phyloP scores from a whole-genome alignment of 352 stramenopile species.

The Hyaloperonospora arabidopsidis region DNA sequence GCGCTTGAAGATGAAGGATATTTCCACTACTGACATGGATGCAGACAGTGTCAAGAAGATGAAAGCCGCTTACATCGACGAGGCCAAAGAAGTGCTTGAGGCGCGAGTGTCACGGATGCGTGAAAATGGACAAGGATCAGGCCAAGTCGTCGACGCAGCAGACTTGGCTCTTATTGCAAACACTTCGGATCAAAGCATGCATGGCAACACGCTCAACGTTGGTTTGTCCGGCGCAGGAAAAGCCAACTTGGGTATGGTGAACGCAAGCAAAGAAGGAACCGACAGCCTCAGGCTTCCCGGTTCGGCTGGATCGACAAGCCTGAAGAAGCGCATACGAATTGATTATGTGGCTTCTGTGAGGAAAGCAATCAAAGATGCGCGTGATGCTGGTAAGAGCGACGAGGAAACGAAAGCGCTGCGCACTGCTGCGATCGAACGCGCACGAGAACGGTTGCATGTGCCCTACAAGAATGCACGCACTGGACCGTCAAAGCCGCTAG shows the following conservation, averaged over 20 bases:
- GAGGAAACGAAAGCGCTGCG: conserved; percentile 69
- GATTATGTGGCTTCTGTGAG: conserved; percentile 81
- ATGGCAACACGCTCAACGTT: conserved; percentile 30
- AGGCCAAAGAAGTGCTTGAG: conserved; percentile 83
- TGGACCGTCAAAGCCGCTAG: conserved; percentile 64
- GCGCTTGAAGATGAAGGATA: conserved; percentile 85
- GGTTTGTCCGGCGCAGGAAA: conserved; percentile 28
- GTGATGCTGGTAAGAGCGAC: conserved; percentile 65
- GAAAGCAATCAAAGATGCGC: conserved; percentile 67
- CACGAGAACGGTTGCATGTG: conserved; percentile 65
- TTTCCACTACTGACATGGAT: conserved; percentile 78
- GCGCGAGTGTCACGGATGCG: conserved; percentile 70
- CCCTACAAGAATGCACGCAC: conserved; percentile 73
- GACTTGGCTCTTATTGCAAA: conserved; percentile 59
- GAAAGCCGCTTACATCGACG: conserved; percentile 83
- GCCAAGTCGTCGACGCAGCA: conserved; percentile 74
- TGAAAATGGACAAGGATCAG: conserved; percentile 60
- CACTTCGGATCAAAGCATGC: conserved; percentile 34
- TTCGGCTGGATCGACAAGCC: conserved; percentile 20
- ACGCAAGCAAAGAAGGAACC: conserved; percentile 16
- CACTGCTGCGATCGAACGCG: conserved; percentile 64
- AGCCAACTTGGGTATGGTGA: conserved; percentile 5
- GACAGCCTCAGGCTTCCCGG: conserved; percentile 15
- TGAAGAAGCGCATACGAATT: conserved; percentile 81
- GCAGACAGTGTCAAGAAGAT: conserved; percentile 81